Conservation (phyloP, 2,329 filamentous ascomycete genomes). For the Camillea tinctor region DNA sequence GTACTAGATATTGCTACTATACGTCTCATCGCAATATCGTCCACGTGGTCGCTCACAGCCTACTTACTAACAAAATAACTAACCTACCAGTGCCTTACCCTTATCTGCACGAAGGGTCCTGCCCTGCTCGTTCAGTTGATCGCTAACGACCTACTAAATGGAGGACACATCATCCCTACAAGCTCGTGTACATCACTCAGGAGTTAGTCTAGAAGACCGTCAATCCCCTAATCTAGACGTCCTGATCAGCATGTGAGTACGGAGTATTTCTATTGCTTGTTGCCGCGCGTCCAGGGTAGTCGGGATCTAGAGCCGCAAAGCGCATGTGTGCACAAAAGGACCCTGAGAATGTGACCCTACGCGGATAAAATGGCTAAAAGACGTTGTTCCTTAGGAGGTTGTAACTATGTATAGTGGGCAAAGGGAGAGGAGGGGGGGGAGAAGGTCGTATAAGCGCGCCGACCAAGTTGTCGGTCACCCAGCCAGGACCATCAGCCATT, state of each 20-base stretch:
- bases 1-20: background rate
- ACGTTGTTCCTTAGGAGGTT: background rate
- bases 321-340: background rate
- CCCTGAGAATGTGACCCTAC: background rate
- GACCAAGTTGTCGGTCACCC: background rate
- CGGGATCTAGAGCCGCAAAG: background rate
- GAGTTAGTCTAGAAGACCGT: background rate
- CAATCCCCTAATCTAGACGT: background rate
- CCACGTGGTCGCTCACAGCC: background rate
- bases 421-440: no score
- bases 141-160: background rate
- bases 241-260: background rate
- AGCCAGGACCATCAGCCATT: background rate
- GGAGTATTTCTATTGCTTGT: background rate
- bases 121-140: background rate
- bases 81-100: no score
- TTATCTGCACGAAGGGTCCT: background rate
- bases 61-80: background rate
- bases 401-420: no score
- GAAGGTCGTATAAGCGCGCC: background rate
- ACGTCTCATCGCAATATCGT: background rate
- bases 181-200: background rate
- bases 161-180: background rate
- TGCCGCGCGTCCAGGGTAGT: background rate
- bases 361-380: background rate